Evolutionary conservation across 2,329 filamentous ascomycete genomes (phyloP), one percentile per base, ranked within the genome.

Genomic region (Alternaria sp.): DNA sequence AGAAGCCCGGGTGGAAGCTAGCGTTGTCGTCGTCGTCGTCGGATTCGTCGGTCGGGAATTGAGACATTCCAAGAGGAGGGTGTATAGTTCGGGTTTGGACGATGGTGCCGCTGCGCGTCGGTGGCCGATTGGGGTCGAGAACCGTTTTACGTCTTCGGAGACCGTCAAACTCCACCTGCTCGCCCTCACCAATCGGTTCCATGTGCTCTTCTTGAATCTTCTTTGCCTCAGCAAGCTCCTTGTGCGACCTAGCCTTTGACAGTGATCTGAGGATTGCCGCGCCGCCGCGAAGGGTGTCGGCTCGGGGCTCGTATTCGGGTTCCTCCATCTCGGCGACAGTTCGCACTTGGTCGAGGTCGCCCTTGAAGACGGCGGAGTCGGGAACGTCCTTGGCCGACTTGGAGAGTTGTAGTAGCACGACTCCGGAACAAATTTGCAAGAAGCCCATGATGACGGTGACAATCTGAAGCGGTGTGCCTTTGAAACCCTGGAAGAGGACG

Each of bases 361-460:
- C 96, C 59, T 90, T 89, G 84, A 99, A 97, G 43, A 99, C 90
- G 30, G 94, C 93, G 0, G 93, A 86, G 77, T 98, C 96, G 7
- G 96, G 96, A 0, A 99, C 95, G 75, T 99, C 95, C 77, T 98
- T 99, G 72, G 96, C 93, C 0, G 95, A 97, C 79, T 98, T 98
- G 56, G 96, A 97, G n/a, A 99, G 87, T 77, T 99, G 96, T 10
- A 99, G 83, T 8, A 99, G 82, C 1, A 98, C 90, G 6, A 98
- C 96, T 1, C 96, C 96, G 0, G 93, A 87, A 79, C 96, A 99
- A 65, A 99, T 99, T 64, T 91, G 91, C 44, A 99, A 82, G 82
- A 99, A 99, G 1, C 96, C 96, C 83, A 97, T 89, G 59, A 98
- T 91, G 28, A 98, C 92, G 0, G 93, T 97, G 49, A 92, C 85